These are phyloP conservation scores for Hyphochytrium catenoides DNA, from an alignment of 352 stramenopile genomes.

Conservation along the genomic window DNA sequence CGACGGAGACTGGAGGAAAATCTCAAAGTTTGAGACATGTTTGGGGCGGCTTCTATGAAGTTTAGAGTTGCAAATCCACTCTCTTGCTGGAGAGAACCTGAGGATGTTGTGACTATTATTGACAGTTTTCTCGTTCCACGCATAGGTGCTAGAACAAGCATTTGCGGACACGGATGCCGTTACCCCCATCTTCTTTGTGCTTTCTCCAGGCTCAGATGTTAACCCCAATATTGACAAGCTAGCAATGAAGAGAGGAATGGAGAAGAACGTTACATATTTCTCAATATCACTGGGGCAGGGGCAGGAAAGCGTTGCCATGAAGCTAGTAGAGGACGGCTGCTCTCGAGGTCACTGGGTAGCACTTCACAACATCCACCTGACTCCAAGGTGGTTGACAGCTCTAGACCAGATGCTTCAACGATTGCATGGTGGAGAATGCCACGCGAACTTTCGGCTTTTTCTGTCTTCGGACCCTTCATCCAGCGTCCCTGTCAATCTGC, in stretches of 20 bases:
- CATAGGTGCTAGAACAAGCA: slow-evolving; percentile 77
- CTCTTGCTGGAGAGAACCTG: too few relatives aligned
- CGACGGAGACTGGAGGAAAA: too few relatives aligned
- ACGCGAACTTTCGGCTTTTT: slow-evolving; percentile 59
- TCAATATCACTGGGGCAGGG: slow-evolving; percentile 82
- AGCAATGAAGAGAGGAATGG: slow-evolving; percentile 64
- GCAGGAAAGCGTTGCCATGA: slow-evolving; percentile 73
- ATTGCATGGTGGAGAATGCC: slow-evolving; percentile 15
- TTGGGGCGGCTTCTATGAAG: too few relatives aligned
- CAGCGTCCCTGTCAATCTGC: slow-evolving; percentile 55
- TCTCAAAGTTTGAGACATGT: too few relatives aligned
- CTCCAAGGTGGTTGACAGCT: slow-evolving; percentile 74
- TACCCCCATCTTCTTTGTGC: slow-evolving; percentile 93
- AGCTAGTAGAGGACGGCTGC: slow-evolving; percentile 45
- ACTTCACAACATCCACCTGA: slow-evolving; percentile 81
- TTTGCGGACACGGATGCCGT: slow-evolving; percentile 75
- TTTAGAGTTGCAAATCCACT: too few relatives aligned
- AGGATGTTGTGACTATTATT: slow-evolving; percentile 1
- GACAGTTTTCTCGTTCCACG: slow-evolving; percentile 3
- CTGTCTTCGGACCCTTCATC: slow-evolving; percentile 62
- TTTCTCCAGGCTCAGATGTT: slow-evolving; percentile 87
- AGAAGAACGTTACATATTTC: slow-evolving; percentile 86
- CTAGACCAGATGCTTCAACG: slow-evolving; percentile 76
- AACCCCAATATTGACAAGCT: slow-evolving; percentile 84
- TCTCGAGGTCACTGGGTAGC: slow-evolving; percentile 84